A percentile compares a stretch with the other conserved stretches of the same genome.
Evolutionary conservation across 2,329 filamentous ascomycete species (phyloP).

Genomic region (Neocatenulostroma microsporum): DNA sequence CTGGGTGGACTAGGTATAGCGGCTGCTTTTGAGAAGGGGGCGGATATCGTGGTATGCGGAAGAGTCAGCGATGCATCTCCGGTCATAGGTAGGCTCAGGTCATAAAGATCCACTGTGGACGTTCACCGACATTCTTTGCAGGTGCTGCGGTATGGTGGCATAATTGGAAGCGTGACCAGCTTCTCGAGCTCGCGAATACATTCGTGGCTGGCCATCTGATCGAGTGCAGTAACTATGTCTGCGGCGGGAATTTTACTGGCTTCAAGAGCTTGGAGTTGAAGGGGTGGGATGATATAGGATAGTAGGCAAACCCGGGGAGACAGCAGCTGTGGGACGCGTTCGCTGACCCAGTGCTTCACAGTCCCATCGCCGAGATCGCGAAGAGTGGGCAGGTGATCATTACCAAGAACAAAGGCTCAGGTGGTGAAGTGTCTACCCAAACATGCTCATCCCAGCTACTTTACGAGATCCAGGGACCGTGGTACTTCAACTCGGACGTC

Average conservation of each 20-base stretch:
- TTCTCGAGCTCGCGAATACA: constrained; percentile 34
- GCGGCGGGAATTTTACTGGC: constrained; percentile 38
- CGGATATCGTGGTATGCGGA: constrained; percentile 40
- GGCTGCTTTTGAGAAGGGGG: constrained; percentile 33
- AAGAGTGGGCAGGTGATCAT: constrained; percentile 30
- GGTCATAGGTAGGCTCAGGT: no score
- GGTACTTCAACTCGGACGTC: constrained; percentile 53
- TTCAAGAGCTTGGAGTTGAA: constrained; percentile 32
- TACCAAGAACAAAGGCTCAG: constrained; percentile 29
- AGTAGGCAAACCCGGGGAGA: no score
- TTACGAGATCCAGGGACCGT: constrained; percentile 49
- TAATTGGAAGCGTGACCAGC: constrained; percentile 32
- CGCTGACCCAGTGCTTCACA: no score
- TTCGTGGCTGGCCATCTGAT: constrained; percentile 39
- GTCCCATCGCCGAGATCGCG: constrained; percentile 30
- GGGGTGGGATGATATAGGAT: constrained; percentile 36
- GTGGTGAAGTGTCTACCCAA: constrained; percentile 37
- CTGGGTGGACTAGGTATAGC: constrained; percentile 39
- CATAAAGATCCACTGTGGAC: no score
- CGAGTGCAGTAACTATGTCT: constrained; percentile 37
- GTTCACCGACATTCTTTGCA: no score
- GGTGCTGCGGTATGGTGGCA: constrained; percentile 38
- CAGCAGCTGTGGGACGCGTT: no score
- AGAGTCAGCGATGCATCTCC: constrained; percentile 38
- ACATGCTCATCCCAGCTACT: constrained; percentile 48